phyloP scores from a whole-genome alignment of 805 yeast species.

The Kodamaea nitidulidarum region DNA sequence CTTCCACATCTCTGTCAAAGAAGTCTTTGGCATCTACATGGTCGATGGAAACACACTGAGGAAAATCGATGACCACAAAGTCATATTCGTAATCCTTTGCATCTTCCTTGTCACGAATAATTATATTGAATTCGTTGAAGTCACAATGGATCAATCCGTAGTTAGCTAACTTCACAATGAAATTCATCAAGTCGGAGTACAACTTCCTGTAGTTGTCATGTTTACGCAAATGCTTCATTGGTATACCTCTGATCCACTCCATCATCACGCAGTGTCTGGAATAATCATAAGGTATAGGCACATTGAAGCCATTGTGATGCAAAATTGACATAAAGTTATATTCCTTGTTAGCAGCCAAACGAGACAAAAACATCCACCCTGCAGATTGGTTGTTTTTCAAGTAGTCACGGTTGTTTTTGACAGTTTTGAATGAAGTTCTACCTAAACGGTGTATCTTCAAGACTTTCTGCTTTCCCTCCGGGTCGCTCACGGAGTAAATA shows the following conservation, averaged over 20 bases:
- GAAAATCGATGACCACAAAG: conserved; percentile 93
- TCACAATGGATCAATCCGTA: conserved; percentile 96
- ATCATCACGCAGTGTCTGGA: conserved; percentile 90
- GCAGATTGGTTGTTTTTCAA: conserved; percentile 67
- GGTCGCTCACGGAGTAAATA: conserved; percentile 76
- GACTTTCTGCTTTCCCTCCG: conserved; percentile 59
- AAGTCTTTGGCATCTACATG: conserved; percentile 85
- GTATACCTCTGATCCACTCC: conserved; percentile 87
- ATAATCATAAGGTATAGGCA: conserved; percentile 85
- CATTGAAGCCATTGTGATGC: conserved; percentile 70
- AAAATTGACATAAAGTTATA: conserved; percentile 80
- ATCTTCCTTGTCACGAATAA: conserved; percentile 63
- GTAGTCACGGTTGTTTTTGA: conserved; percentile 91
- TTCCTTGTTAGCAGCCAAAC: conserved; percentile 90
- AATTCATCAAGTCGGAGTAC: conserved; percentile 82
- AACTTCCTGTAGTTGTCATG: conserved; percentile 67
- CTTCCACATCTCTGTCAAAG: conserved; percentile 89
- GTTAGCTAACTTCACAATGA: conserved; percentile 77
- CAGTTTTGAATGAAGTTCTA: conserved; percentile 87
- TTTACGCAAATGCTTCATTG: conserved; percentile 77
- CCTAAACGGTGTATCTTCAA: conserved; percentile 92
- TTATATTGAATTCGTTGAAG: conserved; percentile 93
- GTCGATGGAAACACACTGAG: conserved; percentile 92
- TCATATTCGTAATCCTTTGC: conserved; percentile 51
- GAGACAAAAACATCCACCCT: conserved; percentile 89